Evolutionary conservation across 306 rosid species (phyloP).

Genomic region (Glycyrrhiza uralensis): DNA sequence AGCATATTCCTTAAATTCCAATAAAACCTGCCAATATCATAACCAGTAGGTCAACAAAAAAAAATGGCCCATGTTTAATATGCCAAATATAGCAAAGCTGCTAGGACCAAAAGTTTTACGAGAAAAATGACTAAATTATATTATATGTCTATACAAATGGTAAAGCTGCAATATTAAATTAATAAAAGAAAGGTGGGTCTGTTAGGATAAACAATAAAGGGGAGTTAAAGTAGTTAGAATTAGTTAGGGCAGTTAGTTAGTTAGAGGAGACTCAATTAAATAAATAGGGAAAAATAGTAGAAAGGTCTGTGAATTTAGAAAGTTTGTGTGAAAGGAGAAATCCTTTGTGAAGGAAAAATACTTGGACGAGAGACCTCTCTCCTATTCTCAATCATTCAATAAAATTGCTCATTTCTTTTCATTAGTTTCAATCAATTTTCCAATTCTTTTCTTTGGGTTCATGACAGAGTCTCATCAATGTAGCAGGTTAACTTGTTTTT

Average conservation of each 20-base stretch:
- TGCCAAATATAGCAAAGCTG: background rate
- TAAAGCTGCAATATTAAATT: background rate
- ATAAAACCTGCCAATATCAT: slow-evolving; percentile 62
- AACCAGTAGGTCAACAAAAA: slow-evolving; percentile 18
- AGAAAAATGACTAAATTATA: background rate
- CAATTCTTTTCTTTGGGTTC: background rate
- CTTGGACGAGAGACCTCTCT: background rate
- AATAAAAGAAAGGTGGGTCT: background rate
- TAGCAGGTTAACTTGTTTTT: slow-evolving; percentile 7
- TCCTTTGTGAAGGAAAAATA: background rate
- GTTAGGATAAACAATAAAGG: background rate
- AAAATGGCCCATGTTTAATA: background rate
- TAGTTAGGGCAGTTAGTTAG: background rate
- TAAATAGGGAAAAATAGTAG: background rate
- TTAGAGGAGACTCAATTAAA: background rate
- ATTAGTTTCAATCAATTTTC: background rate
- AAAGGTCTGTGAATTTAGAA: background rate
- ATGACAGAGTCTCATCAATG: background rate
- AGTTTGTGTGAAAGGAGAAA: background rate
- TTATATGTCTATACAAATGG: background rate
- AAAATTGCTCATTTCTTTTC: background rate
- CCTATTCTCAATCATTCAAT: background rate
- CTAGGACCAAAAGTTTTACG: slow-evolving; percentile 5
- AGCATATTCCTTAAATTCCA: slow-evolving; percentile 98
- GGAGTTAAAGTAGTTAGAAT: background rate